Base-by-base conservation (phyloP, 768 basidiomycete species). In the Mycena latifolia region DNA sequence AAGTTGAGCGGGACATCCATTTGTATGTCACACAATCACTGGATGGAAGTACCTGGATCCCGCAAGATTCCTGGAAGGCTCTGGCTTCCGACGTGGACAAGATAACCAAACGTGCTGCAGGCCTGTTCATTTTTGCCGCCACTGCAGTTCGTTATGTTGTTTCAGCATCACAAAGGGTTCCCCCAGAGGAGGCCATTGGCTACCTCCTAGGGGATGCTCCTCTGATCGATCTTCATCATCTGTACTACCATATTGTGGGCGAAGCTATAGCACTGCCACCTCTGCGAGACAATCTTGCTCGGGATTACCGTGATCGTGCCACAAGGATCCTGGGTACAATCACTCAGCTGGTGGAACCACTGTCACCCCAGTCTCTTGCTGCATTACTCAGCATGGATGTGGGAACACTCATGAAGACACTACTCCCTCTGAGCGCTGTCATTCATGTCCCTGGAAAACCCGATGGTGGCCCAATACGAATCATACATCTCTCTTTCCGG, bases 401-500 rank as follows among this genome's bases (percentile, higher is more conserved):
- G 10, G 31, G 33, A n/a, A 14, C 2, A 10, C 50, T 52, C 20
- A 52, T 3, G 20, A 33, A 6, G 29, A 33, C 50, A n/a, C n/a
- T n/a, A n/a, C n/a, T n/a, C n/a, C n/a, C n/a, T n/a, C n/a, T n/a
- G n/a, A n/a, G n/a, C n/a, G 27, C 56, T 25, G 56, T 57, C 15
- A 22, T 57, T 9, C 45, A 10, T 25, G 9, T 57, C 22, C 56
- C 56, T 3, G 56, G 29, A 0, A 24, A 6, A 3, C 1, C 14
- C 8, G 37, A 28, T 45, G 29, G 28, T 1, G 56, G 45, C 10
- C 5, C 31, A n/a, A 47, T 57, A 24, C 27, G 31, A 12, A 57
- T 57, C 17, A 47, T 57, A 47, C 56, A 57, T 24, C 45, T 57
- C 22, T 57, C 56, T 24, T 57, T 57, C 24, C 45, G 45, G 10